Conservation (phyloP, 768 basidiomycete species). For the Tulasnella sp. region DNA sequence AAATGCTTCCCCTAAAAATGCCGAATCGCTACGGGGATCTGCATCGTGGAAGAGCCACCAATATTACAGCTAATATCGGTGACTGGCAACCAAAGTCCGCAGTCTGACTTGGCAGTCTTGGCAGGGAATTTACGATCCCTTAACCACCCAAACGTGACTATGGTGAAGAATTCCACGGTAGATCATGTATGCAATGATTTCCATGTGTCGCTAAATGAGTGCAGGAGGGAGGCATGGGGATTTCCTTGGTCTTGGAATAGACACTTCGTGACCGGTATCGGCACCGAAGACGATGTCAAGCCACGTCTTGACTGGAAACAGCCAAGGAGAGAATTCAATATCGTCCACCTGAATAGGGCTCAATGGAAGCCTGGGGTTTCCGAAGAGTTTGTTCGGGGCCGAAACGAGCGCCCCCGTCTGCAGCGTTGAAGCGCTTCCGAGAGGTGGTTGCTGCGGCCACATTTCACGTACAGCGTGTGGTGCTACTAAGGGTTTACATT, state of each 20-base stretch:
- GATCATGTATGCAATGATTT: background rate
- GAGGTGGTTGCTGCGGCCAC: background rate
- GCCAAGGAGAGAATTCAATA: background rate
- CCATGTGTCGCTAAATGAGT: background rate
- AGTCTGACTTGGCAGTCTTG: constrained; percentile 2
- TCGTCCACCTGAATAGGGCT: background rate
- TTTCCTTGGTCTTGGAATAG: background rate
- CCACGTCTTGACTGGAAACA: background rate
- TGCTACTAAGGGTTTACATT: background rate
- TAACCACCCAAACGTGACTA: background rate
- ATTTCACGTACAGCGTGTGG: background rate
- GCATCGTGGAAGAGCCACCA: background rate
- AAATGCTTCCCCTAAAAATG: background rate
- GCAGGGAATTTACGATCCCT: background rate
- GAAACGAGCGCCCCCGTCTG: background rate
- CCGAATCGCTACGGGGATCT: background rate
- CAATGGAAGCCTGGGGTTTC: background rate
- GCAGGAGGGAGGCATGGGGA: background rate
- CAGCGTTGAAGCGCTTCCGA: background rate
- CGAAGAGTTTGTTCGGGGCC: background rate
- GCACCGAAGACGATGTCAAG: background rate
- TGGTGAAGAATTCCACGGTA: background rate
- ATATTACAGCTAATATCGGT: background rate
- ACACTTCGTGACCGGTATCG: background rate
- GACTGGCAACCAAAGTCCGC: background rate